These are phyloP conservation scores for Trypanosoma lewisi DNA, from an alignment of 208 protist species.

Conservation along the genomic window DNA sequence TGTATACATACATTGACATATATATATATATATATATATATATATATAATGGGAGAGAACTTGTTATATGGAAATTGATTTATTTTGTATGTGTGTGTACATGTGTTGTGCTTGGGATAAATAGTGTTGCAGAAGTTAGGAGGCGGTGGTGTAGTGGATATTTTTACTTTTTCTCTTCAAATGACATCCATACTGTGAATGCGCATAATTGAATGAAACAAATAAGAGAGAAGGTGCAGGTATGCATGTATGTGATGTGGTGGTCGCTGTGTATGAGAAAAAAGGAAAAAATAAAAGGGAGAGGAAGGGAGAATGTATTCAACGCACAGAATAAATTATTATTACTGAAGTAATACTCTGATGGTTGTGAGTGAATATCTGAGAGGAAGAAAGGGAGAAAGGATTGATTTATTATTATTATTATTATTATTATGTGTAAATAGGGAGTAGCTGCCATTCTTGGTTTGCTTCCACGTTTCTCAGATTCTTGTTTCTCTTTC, in stretches of 20 bases:
- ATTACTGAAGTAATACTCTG: neutral
- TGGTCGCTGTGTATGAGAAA: neutral
- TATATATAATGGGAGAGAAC: neutral
- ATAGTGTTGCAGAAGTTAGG: neutral
- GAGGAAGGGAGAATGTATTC: neutral
- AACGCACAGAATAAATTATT: too few relatives aligned
- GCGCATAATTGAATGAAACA: neutral
- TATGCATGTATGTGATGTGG: too few relatives aligned
- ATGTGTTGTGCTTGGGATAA: neutral
- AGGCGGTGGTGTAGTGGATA: neutral
- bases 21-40: neutral
- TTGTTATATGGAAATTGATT: neutral
- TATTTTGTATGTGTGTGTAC: neutral
- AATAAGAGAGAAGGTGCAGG: neutral
- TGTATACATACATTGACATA: neutral
- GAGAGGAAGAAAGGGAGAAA: neutral
- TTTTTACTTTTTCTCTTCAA: neutral
- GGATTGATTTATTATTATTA: too few relatives aligned
- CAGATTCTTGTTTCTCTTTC: constrained; percentile 9
- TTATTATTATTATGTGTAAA: too few relatives aligned
- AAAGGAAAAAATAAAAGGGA: neutral
- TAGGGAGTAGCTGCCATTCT: too few relatives aligned
- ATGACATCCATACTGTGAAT: neutral
- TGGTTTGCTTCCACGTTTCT: constrained; percentile 17
- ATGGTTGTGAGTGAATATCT: neutral